Base-by-base conservation (phyloP, 106 monocot genomes). In the Dendrobium chrysotoxum region DNA sequence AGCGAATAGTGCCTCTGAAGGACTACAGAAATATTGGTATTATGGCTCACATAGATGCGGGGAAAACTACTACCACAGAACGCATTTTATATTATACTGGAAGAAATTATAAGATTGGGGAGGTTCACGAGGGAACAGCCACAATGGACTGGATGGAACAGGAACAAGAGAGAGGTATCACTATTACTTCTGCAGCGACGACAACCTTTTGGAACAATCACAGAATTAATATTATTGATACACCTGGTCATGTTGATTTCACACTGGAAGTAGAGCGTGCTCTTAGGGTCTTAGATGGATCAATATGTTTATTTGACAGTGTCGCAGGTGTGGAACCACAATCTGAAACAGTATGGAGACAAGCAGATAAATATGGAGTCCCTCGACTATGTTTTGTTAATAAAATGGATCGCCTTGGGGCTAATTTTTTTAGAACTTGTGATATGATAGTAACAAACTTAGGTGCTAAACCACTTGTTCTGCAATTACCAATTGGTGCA, bases 101-200 rank as follows among this genome's bases (percentile, higher is more conserved):
- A 75, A 92, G 91, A 76, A 98, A 95, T 86, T 98, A 98, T 84
- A 98, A 98, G 82, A 98, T 98, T 65, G 98, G 98, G 53, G 98
- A 98, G 86, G 98, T 98, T 2, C 98, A 98, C 54, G 98, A 98
- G 45, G 98, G 98, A 79, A 98, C 98, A 73, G 98, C 98, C 54
- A 98, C 98, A 26, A 98, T 98, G 98, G 98, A 98, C 81, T 98
- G 98, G 98, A 98, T 98, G 98, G 94, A 98, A 80, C 98, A 98
- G 77, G 98, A 98, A 55, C 98, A 98, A 86, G 98, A 98, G 84
- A 90, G 94, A 87, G 98, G 98, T 25, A 98, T 98, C 47, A 98
- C 98, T 42, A 98, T 98, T 40, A 98, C 98, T 16, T 98, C 98
- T 50, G 98, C 98, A 70, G 98, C 98, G 78, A 98, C 94, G 20